Conservation (phyloP, 108 stramenopile species). For the Nitzschia inconspicua region DNA sequence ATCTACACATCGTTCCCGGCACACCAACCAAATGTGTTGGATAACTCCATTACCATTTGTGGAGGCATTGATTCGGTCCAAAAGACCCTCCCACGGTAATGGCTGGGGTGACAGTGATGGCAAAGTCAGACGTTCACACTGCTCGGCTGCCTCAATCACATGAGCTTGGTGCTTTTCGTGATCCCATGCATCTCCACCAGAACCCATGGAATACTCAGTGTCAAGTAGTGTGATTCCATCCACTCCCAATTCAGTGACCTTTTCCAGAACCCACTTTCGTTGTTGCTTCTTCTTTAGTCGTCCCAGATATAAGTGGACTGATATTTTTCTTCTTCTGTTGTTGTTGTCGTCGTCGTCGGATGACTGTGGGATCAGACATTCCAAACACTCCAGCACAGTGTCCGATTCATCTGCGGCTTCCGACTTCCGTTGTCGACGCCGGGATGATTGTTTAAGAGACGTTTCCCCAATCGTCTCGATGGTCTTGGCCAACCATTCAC, state of each 20-base stretch:
- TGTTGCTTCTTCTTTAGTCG: slow-evolving; percentile 66
- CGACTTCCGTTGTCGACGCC: slow-evolving; percentile 6
- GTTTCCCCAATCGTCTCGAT: slow-evolving; percentile 3
- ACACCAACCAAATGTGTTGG: slow-evolving; percentile 38
- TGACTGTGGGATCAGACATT: slow-evolving; percentile 38
- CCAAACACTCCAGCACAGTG: slow-evolving; percentile 43
- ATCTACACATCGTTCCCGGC: slow-evolving; percentile 53
- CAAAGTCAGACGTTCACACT: slow-evolving; percentile 74
- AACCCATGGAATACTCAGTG: slow-evolving; percentile 23
- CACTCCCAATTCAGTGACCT: slow-evolving; percentile 73
- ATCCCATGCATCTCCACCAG: slow-evolving; percentile 1
- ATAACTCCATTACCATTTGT: neutral
- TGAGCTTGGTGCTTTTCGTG: slow-evolving; percentile 46
- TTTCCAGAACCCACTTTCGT: slow-evolving; percentile 69
- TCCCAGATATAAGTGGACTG: slow-evolving; percentile 43
- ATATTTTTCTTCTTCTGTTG: slow-evolving; percentile 19
- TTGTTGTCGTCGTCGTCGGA: neutral
- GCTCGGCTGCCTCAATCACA: slow-evolving; percentile 77
- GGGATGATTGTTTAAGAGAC: slow-evolving; percentile 11
- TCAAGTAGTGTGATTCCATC: slow-evolving; percentile 34
- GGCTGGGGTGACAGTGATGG: slow-evolving; percentile 16
- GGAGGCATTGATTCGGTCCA: neutral
- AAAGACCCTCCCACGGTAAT: neutral
- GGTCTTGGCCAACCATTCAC: slow-evolving; percentile 78
- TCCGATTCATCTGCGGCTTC: neutral